Conservation (phyloP, 2,329 filamentous ascomycete genomes). For the Erysiphe neolycopersici region DNA sequence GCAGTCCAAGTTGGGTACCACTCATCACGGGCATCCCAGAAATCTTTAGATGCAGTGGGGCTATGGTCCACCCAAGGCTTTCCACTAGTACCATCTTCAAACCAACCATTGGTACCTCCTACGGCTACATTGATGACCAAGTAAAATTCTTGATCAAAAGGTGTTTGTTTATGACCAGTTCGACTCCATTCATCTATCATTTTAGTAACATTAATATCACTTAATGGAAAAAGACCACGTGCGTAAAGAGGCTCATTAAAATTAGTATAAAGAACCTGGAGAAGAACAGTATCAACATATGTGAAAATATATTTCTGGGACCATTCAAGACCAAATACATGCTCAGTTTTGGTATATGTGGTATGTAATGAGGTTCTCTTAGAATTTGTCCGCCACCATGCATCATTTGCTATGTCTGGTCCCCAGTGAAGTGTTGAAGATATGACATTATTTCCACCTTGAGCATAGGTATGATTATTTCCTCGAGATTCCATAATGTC, state of each 20-base stretch:
- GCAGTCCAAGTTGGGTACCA: slow-evolving; percentile 49
- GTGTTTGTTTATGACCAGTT: slow-evolving; percentile 33
- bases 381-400: slow-evolving; percentile 61
- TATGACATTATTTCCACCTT: slow-evolving; percentile 59
- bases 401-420: slow-evolving; percentile 42
- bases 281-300: slow-evolving; percentile 53
- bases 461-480: slow-evolving; percentile 50
- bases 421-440: slow-evolving; percentile 67
- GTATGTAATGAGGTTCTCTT: slow-evolving; percentile 51
- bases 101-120: slow-evolving; percentile 62
- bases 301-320: slow-evolving; percentile 72
- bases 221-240: slow-evolving; percentile 38
- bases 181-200: slow-evolving; percentile 35
- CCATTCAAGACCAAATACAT: slow-evolving; percentile 68
- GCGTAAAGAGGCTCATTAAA: slow-evolving; percentile 42
- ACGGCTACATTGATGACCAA: slow-evolving; percentile 53
- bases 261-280: slow-evolving; percentile 57
- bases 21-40: slow-evolving; percentile 38
- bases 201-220: slow-evolving; percentile 36
- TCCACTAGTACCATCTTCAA: slow-evolving; percentile 38
- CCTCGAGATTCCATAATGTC: slow-evolving; percentile 60
- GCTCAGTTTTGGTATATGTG: slow-evolving; percentile 40
- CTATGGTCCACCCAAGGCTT: slow-evolving; percentile 61
- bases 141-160: slow-evolving; percentile 53
- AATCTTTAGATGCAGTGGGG: slow-evolving; percentile 41